Conservation (phyloP, 2,329 filamentous ascomycete species). For the Thielaviopsis musarum region DNA sequence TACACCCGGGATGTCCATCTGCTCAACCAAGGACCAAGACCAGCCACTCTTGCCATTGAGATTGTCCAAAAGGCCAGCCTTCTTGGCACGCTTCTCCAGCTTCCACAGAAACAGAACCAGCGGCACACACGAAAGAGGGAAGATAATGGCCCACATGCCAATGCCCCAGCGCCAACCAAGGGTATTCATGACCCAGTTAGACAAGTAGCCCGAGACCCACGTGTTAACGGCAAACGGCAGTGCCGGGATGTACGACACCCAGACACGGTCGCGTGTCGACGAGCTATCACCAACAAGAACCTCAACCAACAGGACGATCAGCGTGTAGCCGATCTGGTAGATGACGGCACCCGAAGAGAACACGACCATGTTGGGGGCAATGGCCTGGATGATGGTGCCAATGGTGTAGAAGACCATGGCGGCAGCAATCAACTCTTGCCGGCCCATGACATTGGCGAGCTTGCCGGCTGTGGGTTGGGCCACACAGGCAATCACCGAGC, state of each 20-base stretch:
- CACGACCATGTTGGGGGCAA: conserved; percentile 27
- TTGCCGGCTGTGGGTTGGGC: conserved; percentile 40
- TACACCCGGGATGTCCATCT: conserved; percentile 27
- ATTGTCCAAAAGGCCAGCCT: conserved; percentile 25
- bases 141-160: conserved; percentile 49
- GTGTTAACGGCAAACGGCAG: conserved; percentile 45
- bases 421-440: conserved; percentile 37
- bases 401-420: conserved; percentile 44
- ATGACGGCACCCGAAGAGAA: conserved; percentile 42
- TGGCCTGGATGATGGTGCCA: conserved; percentile 39
- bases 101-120: conserved; percentile 34
- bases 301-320: conserved; percentile 42
- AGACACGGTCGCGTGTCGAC: conserved; percentile 41
- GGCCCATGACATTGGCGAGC: conserved; percentile 46
- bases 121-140: conserved; percentile 38
- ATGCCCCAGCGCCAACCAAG: conserved; percentile 45
- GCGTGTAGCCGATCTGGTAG: conserved; percentile 48
- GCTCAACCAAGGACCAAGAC: conserved; percentile 26
- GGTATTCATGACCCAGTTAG: conserved; percentile 26
- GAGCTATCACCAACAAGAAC: conserved; percentile 48
- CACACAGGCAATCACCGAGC: conserved; percentile 41
- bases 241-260: conserved; percentile 47
- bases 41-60: conserved; percentile 20
- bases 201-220: conserved; percentile 44
- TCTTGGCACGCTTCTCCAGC: conserved; percentile 34